phyloP scores from a whole-genome alignment of 192 early-diverging fungal species.

The Oehlia diaphana region DNA sequence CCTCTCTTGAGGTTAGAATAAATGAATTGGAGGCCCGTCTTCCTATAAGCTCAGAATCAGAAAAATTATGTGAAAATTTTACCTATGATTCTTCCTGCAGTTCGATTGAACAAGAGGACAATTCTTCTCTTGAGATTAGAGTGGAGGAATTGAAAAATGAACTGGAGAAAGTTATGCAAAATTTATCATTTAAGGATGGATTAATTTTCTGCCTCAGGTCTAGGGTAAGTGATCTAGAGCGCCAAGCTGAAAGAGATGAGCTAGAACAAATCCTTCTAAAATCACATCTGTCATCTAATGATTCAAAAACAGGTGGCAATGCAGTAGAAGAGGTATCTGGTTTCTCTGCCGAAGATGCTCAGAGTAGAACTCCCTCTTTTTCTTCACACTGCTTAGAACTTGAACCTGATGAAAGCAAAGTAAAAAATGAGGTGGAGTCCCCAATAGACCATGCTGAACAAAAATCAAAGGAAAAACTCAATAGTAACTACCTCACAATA shows the following conservation, averaged over 20 bases:
- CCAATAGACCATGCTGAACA: background rate
- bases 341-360: background rate
- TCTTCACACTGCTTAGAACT: background rate
- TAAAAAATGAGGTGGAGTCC: background rate
- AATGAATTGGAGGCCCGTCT: no score
- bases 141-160: no score
- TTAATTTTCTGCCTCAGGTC: no score
- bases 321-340: background rate
- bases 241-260: background rate
- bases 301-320: background rate
- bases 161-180: no score
- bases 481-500: background rate
- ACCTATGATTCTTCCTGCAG: no score
- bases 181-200: no score
- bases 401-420: slow-evolving; percentile 3
- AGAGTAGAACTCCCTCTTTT: background rate
- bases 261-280: slow-evolving; percentile 11
- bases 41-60: no score
- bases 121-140: no score
- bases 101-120: no score
- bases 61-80: no score
- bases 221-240: no score
- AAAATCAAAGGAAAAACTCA: background rate
- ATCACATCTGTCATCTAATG: background rate
- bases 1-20: no score